phyloP scores from a whole-genome alignment of 495 filamentous ascomycete species.

The Amniculicola lignicola region DNA sequence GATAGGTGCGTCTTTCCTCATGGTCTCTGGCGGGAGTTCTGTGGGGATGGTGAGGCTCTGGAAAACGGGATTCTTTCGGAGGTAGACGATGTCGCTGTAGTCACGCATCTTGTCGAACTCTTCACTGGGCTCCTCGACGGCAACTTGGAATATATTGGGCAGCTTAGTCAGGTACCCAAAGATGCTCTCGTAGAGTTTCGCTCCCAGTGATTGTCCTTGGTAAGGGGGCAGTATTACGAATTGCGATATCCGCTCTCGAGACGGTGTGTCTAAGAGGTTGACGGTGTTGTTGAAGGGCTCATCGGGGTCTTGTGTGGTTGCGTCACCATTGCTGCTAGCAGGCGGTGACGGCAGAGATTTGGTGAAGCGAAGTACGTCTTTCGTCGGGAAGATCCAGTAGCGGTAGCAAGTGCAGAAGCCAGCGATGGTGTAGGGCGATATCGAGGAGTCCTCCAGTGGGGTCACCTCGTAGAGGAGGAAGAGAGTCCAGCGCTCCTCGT shows the following conservation, averaged over 20 bases:
- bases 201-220: constrained; percentile 74
- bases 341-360: constrained; percentile 44
- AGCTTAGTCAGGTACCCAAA: constrained; percentile 61
- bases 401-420: constrained; percentile 88
- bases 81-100: constrained; percentile 69
- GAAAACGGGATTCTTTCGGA: constrained; percentile 57
- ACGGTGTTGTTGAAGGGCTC: constrained; percentile 7
- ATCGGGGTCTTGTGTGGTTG: constrained; percentile 17
- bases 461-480: constrained; percentile 59
- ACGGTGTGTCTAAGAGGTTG: constrained; percentile 49
- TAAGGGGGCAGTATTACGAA: constrained; percentile 90
- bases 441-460: constrained; percentile 36
- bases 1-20: constrained; percentile 43
- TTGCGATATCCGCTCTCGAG: constrained; percentile 83
- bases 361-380: constrained; percentile 32
- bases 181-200: constrained; percentile 75
- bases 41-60: constrained; percentile 52
- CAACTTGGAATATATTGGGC: constrained; percentile 70
- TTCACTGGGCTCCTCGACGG: constrained; percentile 94
- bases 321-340: constrained; percentile 18
- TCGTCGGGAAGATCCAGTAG: constrained; percentile 60
- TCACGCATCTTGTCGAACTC: constrained; percentile 89
- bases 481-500: constrained; percentile 78
- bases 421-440: constrained; percentile 66
- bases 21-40: constrained; percentile 34